Base-by-base conservation (phyloP, 371 early-diverging fungal species). In the Capillidium heterosporum region DNA sequence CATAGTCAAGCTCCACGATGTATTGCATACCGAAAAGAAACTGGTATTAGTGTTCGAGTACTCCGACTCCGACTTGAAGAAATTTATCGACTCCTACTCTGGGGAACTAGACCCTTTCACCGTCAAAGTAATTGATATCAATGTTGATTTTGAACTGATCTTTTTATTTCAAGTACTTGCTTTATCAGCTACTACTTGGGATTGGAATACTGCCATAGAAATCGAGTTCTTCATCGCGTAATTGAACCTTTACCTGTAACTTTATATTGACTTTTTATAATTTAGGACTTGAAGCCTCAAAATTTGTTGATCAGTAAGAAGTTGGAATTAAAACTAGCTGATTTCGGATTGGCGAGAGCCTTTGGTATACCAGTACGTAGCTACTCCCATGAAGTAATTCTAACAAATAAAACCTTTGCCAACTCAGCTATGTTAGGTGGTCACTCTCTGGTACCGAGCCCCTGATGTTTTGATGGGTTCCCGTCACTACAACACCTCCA, bases 391-490 rank as follows among this genome's bases (percentile, higher is more conserved):
- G 99, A 99, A 71, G 93, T 93, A 84, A 71, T 49, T 49, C 67
- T 21, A 71, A 65, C 56, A 41, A 41, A 31, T 29, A 7, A 11
- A 32, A 32, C 2, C 46, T 44, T 13, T 46, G 28, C 24, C 64
- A 32, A 66, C 61, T 59, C 32, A 32, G 53, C 65, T 47, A 23
- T 26, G n/a, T 35, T 59, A 78, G 79, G 87, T 89, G 10, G 89
- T 89, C 32, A 89, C 90, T 15, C 68, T 89, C 56, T 89, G 89
- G 89, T 99, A 98, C 69, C 82, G 98, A 60, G 89, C 98, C 1
- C 99, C 99, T 1, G 99, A 99, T 71, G 93, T 99, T n/a, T 66
- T 99, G 35, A 81, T 97, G 83, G 99, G 99, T 4, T 88, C 89
- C 31, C 80, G 90, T 59, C 87, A 94, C 59, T 99, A 99, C 66